A percentile compares a stretch with the other conserved stretches of the same genome.
These are phyloP conservation scores for Verticillium nonalfalfae DNA, from an alignment of 2,329 filamentous ascomycete genomes.

Conservation along the genomic window DNA sequence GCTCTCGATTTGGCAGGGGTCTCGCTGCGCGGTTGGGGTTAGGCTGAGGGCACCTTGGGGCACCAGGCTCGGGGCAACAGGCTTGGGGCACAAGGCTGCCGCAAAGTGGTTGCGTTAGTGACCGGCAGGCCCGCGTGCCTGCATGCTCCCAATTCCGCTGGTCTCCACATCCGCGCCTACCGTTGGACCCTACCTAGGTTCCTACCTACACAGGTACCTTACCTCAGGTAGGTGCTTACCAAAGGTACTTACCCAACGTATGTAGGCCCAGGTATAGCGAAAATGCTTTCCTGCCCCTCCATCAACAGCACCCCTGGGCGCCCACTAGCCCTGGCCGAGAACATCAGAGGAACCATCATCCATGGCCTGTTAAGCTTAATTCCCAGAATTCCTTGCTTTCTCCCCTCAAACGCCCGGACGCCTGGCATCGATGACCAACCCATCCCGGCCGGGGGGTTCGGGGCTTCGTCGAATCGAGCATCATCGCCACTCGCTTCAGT, in stretches of 20 bases:
- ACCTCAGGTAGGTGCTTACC: too few relatives aligned
- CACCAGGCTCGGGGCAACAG: background rate
- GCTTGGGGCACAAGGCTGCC: background rate
- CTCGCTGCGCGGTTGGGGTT: background rate
- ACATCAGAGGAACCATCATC: background rate
- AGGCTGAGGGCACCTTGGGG: background rate
- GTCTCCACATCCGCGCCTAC: background rate
- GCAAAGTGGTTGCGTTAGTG: background rate
- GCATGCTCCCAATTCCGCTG: background rate
- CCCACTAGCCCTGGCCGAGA: background rate
- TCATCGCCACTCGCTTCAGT: background rate
- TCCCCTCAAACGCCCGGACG: background rate
- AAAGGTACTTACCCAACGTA: too few relatives aligned
- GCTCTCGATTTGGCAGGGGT: background rate
- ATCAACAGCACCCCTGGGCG: background rate
- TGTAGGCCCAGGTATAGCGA: too few relatives aligned
- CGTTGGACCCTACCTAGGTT: too few relatives aligned
- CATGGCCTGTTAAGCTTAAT: background rate
- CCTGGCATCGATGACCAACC: background rate
- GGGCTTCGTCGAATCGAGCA: background rate
- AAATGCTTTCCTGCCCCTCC: background rate
- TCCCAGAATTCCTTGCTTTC: background rate
- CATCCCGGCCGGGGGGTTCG: background rate
- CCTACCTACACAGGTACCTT: too few relatives aligned
- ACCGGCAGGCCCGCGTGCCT: background rate